Evolutionary conservation across 306 rosid species (phyloP), one percentile per base, ranked within the genome.

Genomic region (apple (Malus domestica)): DNA sequence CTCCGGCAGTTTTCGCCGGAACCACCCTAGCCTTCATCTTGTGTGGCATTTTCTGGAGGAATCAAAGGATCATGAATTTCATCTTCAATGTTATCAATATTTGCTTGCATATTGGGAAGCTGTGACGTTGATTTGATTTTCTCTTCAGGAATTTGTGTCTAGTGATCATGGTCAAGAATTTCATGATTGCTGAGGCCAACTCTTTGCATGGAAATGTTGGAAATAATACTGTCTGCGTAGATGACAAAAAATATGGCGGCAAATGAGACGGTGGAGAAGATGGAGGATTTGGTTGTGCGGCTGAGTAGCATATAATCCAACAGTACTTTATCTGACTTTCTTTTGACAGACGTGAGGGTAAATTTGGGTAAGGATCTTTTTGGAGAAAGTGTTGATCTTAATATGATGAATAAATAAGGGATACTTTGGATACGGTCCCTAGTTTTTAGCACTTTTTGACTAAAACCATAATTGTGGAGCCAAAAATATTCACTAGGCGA

Each of bases 1-100:
- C 44, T 83, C 78, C 0, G 83, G 82, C n/a, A 87, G 65, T 42
- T 80, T 85, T 64, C 44, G 68, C 70, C 74, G 57, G 44, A 89
- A 80, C 90, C 93, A 89, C 49, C 49, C 72, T 20, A 85, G 76
- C 46, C 85, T 67, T 89, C 84, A 16, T 70, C 76, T 71, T 58
- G 72, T 3, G 83, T 74, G 23, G 62, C 77, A 59, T 80, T 83
- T 11, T 51, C 66, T 19, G 73, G 61, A 55, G 61, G 61, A 8
- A n/a, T 9, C 61, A 18, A n/a, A 20, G 27, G 27, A 18, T 55
- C 61, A 55, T 55, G 7, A 59, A 25, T 12, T 59, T 14, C 54
- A 4, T 49, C 54, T 49, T 15, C 54, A 49, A 14, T 14, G 54
- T 49, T 16, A 49, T 49, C 54, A 49, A 49, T 49, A 49, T 14